Conservation (phyloP, 2,329 filamentous ascomycete species). For the Fusarium circinatum region DNA sequence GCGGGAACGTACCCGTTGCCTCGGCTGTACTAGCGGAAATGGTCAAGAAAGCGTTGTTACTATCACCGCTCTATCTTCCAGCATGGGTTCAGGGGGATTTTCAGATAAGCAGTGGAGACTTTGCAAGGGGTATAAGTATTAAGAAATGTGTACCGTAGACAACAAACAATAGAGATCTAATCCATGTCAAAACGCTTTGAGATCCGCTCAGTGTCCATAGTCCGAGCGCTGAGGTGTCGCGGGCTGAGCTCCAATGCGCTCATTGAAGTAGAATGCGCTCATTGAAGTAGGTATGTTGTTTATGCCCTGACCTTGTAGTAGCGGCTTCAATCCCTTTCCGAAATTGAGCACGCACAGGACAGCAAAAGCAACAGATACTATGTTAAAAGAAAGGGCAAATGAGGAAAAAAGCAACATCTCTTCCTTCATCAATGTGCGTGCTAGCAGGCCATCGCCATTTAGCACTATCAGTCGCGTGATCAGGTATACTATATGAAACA, state of each 20-base stretch:
- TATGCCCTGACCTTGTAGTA: too few relatives aligned
- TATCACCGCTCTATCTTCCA: not conserved
- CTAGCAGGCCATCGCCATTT: not conserved
- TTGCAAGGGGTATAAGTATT: accelerated
- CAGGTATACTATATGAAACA: not conserved
- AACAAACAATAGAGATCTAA: not conserved
- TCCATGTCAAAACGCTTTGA: not conserved
- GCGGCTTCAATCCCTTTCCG: not conserved
- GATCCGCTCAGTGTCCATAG: too few relatives aligned
- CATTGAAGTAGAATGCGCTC: not conserved
- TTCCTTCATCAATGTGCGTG: not conserved
- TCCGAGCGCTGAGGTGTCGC: not conserved
- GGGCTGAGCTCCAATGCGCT: not conserved
- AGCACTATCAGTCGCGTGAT: not conserved
- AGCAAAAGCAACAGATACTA: not conserved
- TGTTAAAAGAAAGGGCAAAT: not conserved
- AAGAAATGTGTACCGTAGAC: not conserved
- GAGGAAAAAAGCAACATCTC: not conserved
- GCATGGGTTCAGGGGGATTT: accelerated
- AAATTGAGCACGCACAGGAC: not conserved
- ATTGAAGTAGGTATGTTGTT: not conserved
- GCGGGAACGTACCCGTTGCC: not conserved
- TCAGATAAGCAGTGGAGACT: not conserved
- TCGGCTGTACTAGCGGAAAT: not conserved
- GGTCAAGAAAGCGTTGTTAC: too few relatives aligned